A percentile compares a stretch with the other conserved stretches of the same genome.
Conservation (phyloP, 352 stramenopile genomes). For the Thalassiosira pacifica region DNA sequence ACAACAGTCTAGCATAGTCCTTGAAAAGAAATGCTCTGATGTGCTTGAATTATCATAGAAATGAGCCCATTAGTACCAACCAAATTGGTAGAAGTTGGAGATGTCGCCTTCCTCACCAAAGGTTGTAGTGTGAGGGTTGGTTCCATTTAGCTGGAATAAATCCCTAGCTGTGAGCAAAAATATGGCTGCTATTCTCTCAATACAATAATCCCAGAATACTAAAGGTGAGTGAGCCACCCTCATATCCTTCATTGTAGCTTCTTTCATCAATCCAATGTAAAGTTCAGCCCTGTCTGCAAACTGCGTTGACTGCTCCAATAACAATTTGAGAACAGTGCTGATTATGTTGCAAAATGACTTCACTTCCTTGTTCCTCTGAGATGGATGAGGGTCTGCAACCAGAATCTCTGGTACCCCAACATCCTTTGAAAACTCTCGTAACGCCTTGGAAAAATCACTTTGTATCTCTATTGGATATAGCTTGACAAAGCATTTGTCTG, state of each 20-base stretch:
- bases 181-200: constrained; percentile 17
- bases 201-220: constrained; percentile 60
- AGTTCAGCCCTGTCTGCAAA: constrained; percentile 51
- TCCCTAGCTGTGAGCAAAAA: background rate
- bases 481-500: constrained; percentile 55
- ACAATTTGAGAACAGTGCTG: constrained; percentile 32
- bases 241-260: background rate
- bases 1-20: background rate
- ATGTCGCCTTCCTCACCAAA: background rate
- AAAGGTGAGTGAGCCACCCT: background rate
- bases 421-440: constrained; percentile 60
- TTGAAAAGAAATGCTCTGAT: background rate
- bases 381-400: constrained; percentile 36
- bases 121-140: background rate
- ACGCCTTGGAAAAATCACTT: constrained; percentile 37
- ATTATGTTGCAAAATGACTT: constrained; percentile 47
- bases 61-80: constrained; percentile 40
- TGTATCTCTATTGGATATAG: constrained; percentile 50
- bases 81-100: constrained; percentile 32
- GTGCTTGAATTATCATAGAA: background rate
- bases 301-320: constrained; percentile 47
- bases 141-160: background rate
- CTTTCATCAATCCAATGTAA: background rate
- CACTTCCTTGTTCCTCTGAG: constrained; percentile 40
- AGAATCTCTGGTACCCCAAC: constrained; percentile 56